Evolutionary conservation across 2,329 filamentous ascomycete species (phyloP).

Genomic region (Thermochaetoides dissita): DNA sequence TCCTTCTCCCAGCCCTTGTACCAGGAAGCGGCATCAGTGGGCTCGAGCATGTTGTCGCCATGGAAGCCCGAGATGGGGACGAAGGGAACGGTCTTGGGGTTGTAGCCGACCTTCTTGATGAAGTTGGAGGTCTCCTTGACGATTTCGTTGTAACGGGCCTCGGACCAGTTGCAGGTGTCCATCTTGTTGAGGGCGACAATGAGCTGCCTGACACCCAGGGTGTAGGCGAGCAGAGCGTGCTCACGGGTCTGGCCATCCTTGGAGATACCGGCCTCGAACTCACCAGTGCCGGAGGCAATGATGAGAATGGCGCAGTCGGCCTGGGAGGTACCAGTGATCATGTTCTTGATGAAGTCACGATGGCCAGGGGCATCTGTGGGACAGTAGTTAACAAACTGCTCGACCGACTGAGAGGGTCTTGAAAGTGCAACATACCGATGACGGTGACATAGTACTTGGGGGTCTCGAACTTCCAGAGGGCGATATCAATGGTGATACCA

Average conservation of each 20-base stretch:
- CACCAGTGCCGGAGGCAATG: slow-evolving; percentile 99
- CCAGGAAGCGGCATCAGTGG: slow-evolving; percentile 92
- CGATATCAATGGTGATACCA: slow-evolving; percentile 99
- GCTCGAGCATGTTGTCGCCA: slow-evolving; percentile 98
- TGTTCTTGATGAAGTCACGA: slow-evolving; percentile 99
- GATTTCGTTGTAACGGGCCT: slow-evolving; percentile 95
- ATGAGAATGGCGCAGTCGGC: slow-evolving; percentile 99
- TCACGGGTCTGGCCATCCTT: slow-evolving; percentile 99
- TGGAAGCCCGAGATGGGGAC: slow-evolving; percentile 99
- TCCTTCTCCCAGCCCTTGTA: slow-evolving; percentile 99
- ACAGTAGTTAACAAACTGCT: no score
- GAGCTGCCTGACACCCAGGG: slow-evolving; percentile 99
- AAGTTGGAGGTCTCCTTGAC: slow-evolving; percentile 99
- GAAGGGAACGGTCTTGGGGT: slow-evolving; percentile 97
- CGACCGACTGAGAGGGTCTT: no score
- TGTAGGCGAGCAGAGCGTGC: slow-evolving; percentile 99
- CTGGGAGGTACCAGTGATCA: slow-evolving; percentile 99
- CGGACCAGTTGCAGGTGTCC: slow-evolving; percentile 98
- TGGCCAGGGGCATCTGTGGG: slow-evolving; percentile 81
- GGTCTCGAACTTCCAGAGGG: slow-evolving; percentile 99
- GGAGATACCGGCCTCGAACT: slow-evolving; percentile 99
- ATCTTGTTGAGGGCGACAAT: slow-evolving; percentile 99
- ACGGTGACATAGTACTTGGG: slow-evolving; percentile 96
- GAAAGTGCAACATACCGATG: slow-evolving; percentile 53
- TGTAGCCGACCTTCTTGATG: slow-evolving; percentile 99